Evolutionary conservation across 2,329 filamentous ascomycete genomes (phyloP).

Genomic region (Blastomyces silverae): DNA sequence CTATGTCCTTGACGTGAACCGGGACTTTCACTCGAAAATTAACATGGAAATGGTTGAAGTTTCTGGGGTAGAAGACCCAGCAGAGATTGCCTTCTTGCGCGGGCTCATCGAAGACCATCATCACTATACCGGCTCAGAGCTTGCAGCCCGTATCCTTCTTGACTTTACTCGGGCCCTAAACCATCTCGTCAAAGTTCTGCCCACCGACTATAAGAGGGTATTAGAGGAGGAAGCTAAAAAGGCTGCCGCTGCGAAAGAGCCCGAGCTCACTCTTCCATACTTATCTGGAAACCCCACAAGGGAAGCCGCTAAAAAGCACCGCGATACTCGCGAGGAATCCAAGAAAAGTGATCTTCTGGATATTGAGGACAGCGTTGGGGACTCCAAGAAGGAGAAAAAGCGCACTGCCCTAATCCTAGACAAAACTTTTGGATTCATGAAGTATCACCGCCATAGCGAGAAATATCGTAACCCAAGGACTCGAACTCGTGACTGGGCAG

Average conservation of each 20-base stretch:
- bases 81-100: constrained; percentile 83
- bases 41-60: constrained; percentile 98
- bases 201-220: constrained; percentile 93
- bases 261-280: constrained; percentile 71
- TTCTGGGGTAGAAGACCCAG: constrained; percentile 70
- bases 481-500: constrained; percentile 85
- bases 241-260: constrained; percentile 75
- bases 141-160: constrained; percentile 85
- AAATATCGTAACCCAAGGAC: constrained; percentile 84
- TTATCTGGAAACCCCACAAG: constrained; percentile 52
- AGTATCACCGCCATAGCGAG: constrained; percentile 85
- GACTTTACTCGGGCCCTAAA: constrained; percentile 89
- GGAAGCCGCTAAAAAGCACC: constrained; percentile 43
- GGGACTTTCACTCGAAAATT: constrained; percentile 86
- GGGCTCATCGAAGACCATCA: constrained; percentile 94
- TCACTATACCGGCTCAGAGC: constrained; percentile 94
- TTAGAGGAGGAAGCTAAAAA: constrained; percentile 78
- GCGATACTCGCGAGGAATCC: constrained; percentile 56
- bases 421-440: constrained; percentile 99
- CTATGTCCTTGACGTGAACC: constrained; percentile 82
- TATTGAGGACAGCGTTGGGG: constrained; percentile 84
- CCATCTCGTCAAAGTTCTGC: constrained; percentile 87
- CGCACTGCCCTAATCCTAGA: constrained; percentile 87
- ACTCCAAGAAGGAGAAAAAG: constrained; percentile 79
- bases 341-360: constrained; percentile 69